Evolutionary conservation across 2,329 filamentous ascomycete species (phyloP).

Genomic region (Raffaelea albimanens): DNA sequence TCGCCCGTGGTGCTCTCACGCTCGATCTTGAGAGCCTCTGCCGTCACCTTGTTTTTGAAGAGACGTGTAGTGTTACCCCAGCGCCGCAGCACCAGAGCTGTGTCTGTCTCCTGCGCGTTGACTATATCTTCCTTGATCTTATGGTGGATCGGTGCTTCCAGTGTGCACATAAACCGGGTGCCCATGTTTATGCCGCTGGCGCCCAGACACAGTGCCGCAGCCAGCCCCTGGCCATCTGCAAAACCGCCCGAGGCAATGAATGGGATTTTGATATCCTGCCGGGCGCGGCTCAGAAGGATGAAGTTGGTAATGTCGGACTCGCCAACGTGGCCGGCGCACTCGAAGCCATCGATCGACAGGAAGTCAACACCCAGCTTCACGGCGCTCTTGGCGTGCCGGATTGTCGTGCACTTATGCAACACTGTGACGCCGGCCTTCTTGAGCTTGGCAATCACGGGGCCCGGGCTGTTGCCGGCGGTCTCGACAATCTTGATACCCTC

Average conservation of each 20-base stretch:
- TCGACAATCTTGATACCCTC: slow-evolving; percentile 82
- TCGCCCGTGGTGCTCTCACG: slow-evolving; percentile 72
- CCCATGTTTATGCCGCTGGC: slow-evolving; percentile 98
- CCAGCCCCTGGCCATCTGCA: slow-evolving; percentile 86
- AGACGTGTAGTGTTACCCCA: slow-evolving; percentile 90
- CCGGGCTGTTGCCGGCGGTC: slow-evolving; percentile 50
- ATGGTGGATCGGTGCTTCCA: slow-evolving; percentile 82
- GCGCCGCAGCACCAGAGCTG: slow-evolving; percentile 72
- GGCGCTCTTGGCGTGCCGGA: slow-evolving; percentile 83
- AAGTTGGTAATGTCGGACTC: slow-evolving; percentile 86
- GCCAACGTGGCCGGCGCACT: slow-evolving; percentile 86
- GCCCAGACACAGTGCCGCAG: slow-evolving; percentile 80
- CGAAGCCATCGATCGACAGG: slow-evolving; percentile 92
- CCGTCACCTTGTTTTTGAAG: slow-evolving; percentile 82
- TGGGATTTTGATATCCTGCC: slow-evolving; percentile 74
- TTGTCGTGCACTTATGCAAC: slow-evolving; percentile 96
- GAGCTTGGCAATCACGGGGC: slow-evolving; percentile 78
- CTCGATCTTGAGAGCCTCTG: slow-evolving; percentile 75
- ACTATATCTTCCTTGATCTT: slow-evolving; percentile 96
- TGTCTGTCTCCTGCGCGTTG: slow-evolving; percentile 79
- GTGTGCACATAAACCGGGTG: slow-evolving; percentile 92
- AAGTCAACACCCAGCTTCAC: slow-evolving; percentile 95
- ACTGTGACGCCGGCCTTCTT: slow-evolving; percentile 73
- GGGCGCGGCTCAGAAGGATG: slow-evolving; percentile 74
- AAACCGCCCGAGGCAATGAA: slow-evolving; percentile 97